A percentile compares a stretch with the other conserved stretches of the same genome.
These are phyloP conservation scores for Barnettozyma hawaiiensis DNA, from an alignment of 1,139 yeast genomes.

Conservation along the genomic window DNA sequence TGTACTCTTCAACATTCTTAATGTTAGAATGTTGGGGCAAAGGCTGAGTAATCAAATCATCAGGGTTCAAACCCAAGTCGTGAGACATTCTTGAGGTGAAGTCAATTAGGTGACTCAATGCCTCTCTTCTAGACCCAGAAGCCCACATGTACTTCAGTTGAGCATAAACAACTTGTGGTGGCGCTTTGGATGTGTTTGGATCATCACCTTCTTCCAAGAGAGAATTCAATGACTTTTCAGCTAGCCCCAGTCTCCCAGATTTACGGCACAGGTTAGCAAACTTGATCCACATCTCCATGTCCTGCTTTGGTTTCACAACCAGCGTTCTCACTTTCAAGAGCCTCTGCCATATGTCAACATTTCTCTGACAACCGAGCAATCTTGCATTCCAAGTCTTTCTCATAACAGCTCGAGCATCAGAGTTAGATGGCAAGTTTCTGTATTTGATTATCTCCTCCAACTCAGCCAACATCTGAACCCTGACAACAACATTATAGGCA, in stretches of 20 bases:
- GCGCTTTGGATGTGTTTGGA: conserved; percentile 70
- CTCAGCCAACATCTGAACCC: conserved; percentile 96
- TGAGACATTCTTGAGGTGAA: conserved; percentile 89
- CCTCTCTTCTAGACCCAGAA: conserved; percentile 82
- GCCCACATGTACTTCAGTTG: conserved; percentile 98
- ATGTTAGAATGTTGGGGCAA: conserved; percentile 72
- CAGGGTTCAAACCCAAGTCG: conserved; percentile 74
- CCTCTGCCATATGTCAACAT: conserved; percentile 98
- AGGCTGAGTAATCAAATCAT: conserved; percentile 85
- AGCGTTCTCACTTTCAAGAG: conserved; percentile 89
- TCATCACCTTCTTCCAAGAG: conserved; percentile 53
- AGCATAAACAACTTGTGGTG: conserved; percentile 96
- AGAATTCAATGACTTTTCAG: conserved; percentile 83
- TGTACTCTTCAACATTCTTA: conserved; percentile 74
- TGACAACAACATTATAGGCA: conserved; percentile 93
- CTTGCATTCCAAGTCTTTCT: conserved; percentile 93
- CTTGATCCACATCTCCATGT: conserved; percentile 97
- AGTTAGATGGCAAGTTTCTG: conserved; percentile 76
- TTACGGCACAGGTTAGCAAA: conserved; percentile 95
- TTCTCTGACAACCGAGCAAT: conserved; percentile 87
- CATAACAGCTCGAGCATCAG: conserved; percentile 72
- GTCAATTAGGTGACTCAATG: conserved; percentile 77
- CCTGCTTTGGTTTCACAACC: conserved; percentile 92
- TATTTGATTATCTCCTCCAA: conserved; percentile 90
- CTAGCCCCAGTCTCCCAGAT: conserved; percentile 85